phyloP scores from a whole-genome alignment of 176 grass and related monocot species.

The Carex littledalei region DNA sequence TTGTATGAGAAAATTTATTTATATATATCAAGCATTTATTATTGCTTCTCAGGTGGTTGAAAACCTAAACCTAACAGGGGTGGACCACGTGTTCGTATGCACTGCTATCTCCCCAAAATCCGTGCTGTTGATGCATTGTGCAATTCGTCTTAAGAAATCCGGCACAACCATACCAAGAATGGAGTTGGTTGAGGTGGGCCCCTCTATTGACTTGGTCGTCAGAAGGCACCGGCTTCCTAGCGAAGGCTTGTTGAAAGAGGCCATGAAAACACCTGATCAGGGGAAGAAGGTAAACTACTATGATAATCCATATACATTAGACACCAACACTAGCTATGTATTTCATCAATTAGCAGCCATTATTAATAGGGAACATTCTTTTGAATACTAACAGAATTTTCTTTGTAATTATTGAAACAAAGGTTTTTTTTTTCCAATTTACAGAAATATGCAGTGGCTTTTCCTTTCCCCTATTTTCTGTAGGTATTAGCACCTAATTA shows the following conservation, averaged over 20 bases:
- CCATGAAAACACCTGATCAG: conserved; percentile 60
- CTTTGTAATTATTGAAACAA: too few relatives aligned
- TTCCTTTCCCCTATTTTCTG: too few relatives aligned
- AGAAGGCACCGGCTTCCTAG: conserved; percentile 50
- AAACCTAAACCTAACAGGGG: conserved; percentile 75
- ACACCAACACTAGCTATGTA: not conserved
- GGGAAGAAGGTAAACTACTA: conserved; percentile 24
- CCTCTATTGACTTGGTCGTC: conserved; percentile 78
- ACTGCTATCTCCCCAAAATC: conserved; percentile 64
- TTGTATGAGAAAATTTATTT: not conserved
- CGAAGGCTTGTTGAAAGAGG: conserved; percentile 74
- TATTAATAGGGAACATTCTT: not conserved
- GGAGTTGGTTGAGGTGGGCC: conserved; percentile 92
- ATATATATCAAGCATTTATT: not conserved
- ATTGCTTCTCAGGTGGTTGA: conserved; percentile 68
- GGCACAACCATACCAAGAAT: conserved; percentile 80
- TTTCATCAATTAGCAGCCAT: not conserved
- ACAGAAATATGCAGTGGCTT: too few relatives aligned
- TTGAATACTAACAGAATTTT: too few relatives aligned
- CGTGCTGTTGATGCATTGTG: conserved; percentile 73
- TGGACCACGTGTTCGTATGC: conserved; percentile 74
- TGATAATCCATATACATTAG: not conserved
- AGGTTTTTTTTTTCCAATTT: too few relatives aligned
- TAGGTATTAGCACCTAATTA: not conserved
- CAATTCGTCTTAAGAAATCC: conserved; percentile 69